Evolutionary conservation across 352 stramenopile genomes (phyloP).

Genomic region (Salisapilia sapeloensis): DNA sequence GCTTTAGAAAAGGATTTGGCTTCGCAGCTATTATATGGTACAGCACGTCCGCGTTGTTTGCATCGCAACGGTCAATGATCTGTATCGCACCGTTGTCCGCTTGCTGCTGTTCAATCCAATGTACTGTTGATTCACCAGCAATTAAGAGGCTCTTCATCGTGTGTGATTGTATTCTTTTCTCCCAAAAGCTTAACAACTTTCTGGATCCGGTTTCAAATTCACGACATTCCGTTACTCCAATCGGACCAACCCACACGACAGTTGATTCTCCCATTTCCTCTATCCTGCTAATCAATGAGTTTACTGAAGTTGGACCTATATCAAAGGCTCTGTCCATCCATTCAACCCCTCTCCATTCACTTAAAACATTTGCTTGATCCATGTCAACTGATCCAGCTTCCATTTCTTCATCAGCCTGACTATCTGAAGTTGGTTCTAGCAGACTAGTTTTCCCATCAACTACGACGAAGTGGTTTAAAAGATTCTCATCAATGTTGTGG

Average conservation of each 20-base stretch:
- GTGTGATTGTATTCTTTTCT: slow-evolving; percentile 3
- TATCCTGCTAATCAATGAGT: slow-evolving; percentile 8
- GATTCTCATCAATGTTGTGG: neutral
- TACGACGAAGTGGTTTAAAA: slow-evolving; percentile 1
- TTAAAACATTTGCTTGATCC: neutral
- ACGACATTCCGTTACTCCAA: slow-evolving; percentile 29
- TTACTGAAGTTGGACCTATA: slow-evolving; percentile 27
- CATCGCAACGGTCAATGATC: slow-evolving; percentile 7
- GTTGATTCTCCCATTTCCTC: slow-evolving; percentile 2
- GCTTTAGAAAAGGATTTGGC: too few relatives aligned
- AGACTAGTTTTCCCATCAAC: slow-evolving; percentile 4
- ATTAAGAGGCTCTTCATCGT: slow-evolving; percentile 4
- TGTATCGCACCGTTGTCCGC: neutral
- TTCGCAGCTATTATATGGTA: slow-evolving; percentile 24
- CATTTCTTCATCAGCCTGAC: too few relatives aligned
- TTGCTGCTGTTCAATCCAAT: slow-evolving; percentile 3
- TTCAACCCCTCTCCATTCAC: slow-evolving; percentile 10
- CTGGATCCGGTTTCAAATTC: slow-evolving; percentile 27
- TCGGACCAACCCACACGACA: slow-evolving; percentile 29
- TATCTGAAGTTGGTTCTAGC: slow-evolving; percentile 2
- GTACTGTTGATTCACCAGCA: slow-evolving; percentile 4
- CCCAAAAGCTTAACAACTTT: slow-evolving; percentile 6
- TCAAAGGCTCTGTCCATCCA: slow-evolving; percentile 51
- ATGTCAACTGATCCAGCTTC: neutral
- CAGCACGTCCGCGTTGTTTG: slow-evolving; percentile 16